Percentiles rank a stretch among this genome's conserved stretches.
Evolutionary conservation across 129 eudicot species (phyloP).

Genomic region (Deinandra increscens): DNA sequence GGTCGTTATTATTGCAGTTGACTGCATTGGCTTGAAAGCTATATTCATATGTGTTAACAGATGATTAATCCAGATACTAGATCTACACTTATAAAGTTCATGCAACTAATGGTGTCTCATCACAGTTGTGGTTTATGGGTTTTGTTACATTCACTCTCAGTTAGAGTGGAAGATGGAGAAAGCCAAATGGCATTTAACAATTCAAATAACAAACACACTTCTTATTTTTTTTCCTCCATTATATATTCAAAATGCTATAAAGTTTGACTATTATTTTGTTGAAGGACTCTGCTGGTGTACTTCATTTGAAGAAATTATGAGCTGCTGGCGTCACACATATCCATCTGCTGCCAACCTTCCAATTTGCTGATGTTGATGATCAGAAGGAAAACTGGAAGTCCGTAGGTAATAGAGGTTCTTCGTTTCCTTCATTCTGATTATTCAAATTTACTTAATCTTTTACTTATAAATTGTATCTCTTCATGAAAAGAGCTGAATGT

Average conservation of each 20-base stretch:
- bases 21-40: too few relatives aligned
- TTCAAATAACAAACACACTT: neutral
- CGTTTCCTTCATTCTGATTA: conserved; percentile 7
- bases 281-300: conserved; percentile 88
- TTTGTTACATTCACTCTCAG: too few relatives aligned
- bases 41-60: too few relatives aligned
- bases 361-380: conserved; percentile 84
- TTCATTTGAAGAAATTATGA: conserved; percentile 71
- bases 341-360: conserved; percentile 91
- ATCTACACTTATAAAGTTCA: too few relatives aligned
- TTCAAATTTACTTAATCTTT: neutral
- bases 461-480: neutral
- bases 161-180: too few relatives aligned
- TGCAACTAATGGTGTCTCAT: too few relatives aligned
- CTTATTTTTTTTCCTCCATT: neutral
- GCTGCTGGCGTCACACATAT: conserved; percentile 87
- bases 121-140: too few relatives aligned
- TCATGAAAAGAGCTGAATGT: neutral
- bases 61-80: too few relatives aligned
- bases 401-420: conserved; percentile 48
- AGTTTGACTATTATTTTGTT: conserved; percentile 23
- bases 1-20: too few relatives aligned
- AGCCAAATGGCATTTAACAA: too few relatives aligned
- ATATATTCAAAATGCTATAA: conserved; percentile 1
- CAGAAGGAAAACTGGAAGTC: conserved; percentile 77